These are phyloP conservation scores for Alternaria sp. DNA, from an alignment of 2,329 filamentous ascomycete genomes.

Conservation along the genomic window DNA sequence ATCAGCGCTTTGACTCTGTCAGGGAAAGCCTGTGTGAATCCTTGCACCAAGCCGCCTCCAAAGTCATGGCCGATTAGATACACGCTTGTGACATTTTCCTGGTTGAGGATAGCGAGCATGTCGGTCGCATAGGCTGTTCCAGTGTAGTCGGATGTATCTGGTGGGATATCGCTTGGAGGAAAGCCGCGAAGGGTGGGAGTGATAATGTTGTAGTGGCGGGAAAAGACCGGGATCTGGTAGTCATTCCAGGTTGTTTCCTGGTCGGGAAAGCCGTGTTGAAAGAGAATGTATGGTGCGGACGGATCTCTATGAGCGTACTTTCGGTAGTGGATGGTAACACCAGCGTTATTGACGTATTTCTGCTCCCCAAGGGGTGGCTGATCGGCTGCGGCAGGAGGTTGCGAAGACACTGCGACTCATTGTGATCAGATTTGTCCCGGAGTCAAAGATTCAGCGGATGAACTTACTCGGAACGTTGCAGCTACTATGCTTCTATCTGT, in stretches of 20 bases:
- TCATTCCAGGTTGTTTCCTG: background rate
- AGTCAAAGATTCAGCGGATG: too few species aligned
- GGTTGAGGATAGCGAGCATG: background rate
- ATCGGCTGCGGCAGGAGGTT: too few species aligned
- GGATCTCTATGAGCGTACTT: background rate
- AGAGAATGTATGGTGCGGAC: background rate
- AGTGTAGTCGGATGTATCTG: background rate
- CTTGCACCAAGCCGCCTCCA: background rate
- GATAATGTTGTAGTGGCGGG: background rate
- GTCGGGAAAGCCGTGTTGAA: background rate
- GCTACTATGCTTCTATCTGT: too few species aligned
- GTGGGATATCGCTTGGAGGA: background rate
- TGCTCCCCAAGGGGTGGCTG: too few species aligned
- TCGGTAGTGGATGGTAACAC: background rate
- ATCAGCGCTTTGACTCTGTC: background rate
- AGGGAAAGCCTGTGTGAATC: background rate
- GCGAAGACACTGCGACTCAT: too few species aligned
- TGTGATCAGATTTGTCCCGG: too few species aligned
- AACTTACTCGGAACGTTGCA: too few species aligned
- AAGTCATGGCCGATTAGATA: background rate
- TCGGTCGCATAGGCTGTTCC: background rate
- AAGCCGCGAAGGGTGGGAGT: background rate
- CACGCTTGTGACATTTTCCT: background rate
- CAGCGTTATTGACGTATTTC: background rate
- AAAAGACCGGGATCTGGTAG: background rate